Conservation (phyloP, 2,329 filamentous ascomycete species). For the Colletotrichum tanaceti region DNA sequence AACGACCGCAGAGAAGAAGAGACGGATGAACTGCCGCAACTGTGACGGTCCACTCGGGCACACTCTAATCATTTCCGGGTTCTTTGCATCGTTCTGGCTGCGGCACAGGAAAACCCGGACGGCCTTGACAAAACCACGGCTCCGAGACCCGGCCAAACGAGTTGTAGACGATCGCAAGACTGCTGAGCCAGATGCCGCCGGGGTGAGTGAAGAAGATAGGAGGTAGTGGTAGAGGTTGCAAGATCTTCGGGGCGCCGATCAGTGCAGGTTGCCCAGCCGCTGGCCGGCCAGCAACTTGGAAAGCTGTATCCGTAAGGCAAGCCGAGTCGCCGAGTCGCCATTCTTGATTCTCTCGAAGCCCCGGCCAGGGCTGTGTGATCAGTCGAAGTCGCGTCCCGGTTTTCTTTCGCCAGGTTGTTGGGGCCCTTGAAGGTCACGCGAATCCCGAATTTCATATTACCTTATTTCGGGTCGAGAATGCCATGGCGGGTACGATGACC, state of each 20-base stretch:
- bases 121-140: neutral
- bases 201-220: constrained; percentile 3
- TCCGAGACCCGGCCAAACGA: neutral
- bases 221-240: neutral
- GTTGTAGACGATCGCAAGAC: neutral
- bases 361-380: neutral
- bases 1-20: neutral
- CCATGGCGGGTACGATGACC: constrained; percentile 7
- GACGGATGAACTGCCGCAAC: neutral
- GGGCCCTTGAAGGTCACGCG: too few species aligned
- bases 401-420: neutral
- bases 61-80: neutral
- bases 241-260: constrained; percentile 12
- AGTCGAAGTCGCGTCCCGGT: neutral
- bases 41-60: neutral
- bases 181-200: neutral
- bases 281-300: neutral
- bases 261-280: neutral
- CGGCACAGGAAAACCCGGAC: neutral
- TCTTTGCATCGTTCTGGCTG: neutral
- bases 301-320: neutral
- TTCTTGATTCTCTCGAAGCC: neutral
- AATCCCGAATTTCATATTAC: neutral
- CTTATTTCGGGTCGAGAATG: constrained; percentile 13
- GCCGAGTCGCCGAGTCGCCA: neutral